phyloP scores from a whole-genome alignment of 2,329 filamentous ascomycete species.

The Penicillium sp. region DNA sequence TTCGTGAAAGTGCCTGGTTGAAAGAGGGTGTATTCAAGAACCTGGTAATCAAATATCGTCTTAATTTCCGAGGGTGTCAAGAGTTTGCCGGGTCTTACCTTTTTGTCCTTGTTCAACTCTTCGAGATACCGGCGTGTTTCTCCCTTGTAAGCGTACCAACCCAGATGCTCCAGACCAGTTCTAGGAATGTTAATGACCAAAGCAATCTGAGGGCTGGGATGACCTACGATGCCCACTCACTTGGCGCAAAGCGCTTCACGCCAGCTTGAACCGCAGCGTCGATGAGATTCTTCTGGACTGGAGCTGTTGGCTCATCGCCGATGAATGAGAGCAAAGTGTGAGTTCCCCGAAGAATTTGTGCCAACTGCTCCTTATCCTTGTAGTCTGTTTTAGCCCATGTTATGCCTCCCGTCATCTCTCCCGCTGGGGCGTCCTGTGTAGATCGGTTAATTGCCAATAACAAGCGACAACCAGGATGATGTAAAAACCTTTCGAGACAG shows the following conservation, averaged over 20 bases:
- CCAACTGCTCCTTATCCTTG: slow-evolving; percentile 41
- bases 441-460: not conserved
- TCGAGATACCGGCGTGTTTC: slow-evolving; percentile 53
- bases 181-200: slow-evolving; percentile 22
- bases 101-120: slow-evolving; percentile 52
- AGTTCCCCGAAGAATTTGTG: slow-evolving; percentile 46
- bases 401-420: not conserved
- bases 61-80: not conserved
- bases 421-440: slow-evolving; percentile 26
- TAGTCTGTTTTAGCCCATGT: slow-evolving; percentile 52
- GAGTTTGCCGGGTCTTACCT: slow-evolving; percentile 31
- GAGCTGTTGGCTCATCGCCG: slow-evolving; percentile 20
- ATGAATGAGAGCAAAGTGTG: slow-evolving; percentile 60
- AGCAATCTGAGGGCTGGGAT: not conserved
- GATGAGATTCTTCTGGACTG: slow-evolving; percentile 41
- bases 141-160: slow-evolving; percentile 57
- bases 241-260: slow-evolving; percentile 47
- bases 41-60: slow-evolving; percentile 32
- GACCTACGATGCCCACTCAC: slow-evolving; percentile 36
- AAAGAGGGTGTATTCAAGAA: slow-evolving; percentile 60
- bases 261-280: slow-evolving; percentile 43
- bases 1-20: slow-evolving; percentile 58
- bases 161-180: slow-evolving; percentile 39
- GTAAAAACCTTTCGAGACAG: slow-evolving; percentile 50
- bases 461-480: too few relatives aligned